Evolutionary conservation across 2,329 filamentous ascomycete genomes (phyloP), one percentile per base, ranked within the genome.

Genomic region (Aschersonia sp.): DNA sequence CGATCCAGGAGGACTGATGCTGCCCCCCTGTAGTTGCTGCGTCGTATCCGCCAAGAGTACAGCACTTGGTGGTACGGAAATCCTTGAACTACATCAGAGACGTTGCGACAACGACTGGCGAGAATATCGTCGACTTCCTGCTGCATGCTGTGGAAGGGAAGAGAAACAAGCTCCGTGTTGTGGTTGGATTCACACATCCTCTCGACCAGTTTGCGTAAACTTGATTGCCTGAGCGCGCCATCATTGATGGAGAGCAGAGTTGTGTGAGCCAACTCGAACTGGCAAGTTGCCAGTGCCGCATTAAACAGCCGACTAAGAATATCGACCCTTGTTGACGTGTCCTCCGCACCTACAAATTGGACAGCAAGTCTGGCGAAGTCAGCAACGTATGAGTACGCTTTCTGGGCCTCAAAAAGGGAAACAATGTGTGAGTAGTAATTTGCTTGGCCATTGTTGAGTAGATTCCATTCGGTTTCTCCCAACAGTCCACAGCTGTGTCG

Each of bases 41-140:
- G 83, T 52, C 81, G 81, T 54, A 95, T 83, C 46, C 92, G 81
- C 79, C 90, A 96, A 4, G 89, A 82, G 62, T 96, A 95, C 44
- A 97, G 77, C 49, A 96, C 83, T 57, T 90, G 85, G 60, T 92
- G 86, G 60, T 89, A 94, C 4, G 87, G 85, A n/a, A 87, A 85
- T 8, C 77, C 78, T 40, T 67, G 69, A 49, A 69, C 71, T 39
- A 87, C 75, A 48, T 87, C 83, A 42, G 78, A 69, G 37, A 82
- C 79, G 48, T 78, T 76, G 53, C 78, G 78, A 60, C 85, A 87
- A 56, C 86, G 78, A 37, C 81, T 77, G 6, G 78, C 70, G 9
- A 98, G 76, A 39, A 87, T 81, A 5, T 80, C 78, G 59, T 98
- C 90, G 14, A 96, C 83, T 30, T 83, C 77, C 47, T 82, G 79